Conservation (phyloP, 257 asterid species). For the Solanum chiquidenum region DNA sequence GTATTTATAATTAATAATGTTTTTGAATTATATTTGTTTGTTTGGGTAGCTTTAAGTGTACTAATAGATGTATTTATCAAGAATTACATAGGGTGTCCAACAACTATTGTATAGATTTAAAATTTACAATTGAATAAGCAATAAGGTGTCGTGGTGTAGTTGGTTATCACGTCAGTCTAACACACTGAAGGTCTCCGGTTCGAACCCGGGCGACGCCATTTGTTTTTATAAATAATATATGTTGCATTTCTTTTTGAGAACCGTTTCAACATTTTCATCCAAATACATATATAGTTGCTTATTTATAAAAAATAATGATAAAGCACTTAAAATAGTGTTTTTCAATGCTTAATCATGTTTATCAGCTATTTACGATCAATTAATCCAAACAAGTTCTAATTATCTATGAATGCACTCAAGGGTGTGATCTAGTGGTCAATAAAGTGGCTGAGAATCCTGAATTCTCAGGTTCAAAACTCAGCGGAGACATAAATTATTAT, state of each 20-base stretch:
- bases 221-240: too few species aligned
- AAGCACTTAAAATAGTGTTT: too few species aligned
- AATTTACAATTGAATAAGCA: background rate
- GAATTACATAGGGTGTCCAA: background rate
- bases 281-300: too few species aligned
- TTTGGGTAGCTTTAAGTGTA: background rate
- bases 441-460: accelerated
- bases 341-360: background rate
- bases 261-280: too few species aligned
- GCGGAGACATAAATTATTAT: too few species aligned
- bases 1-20: background rate
- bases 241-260: too few species aligned
- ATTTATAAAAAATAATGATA: too few species aligned
- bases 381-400: background rate
- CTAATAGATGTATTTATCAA: background rate
- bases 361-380: background rate
- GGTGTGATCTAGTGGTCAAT: too few species aligned
- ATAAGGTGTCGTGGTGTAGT: constrained; percentile 68
- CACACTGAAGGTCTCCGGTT: constrained; percentile 93
- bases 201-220: constrained; percentile 70
- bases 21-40: background rate
- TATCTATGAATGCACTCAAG: background rate
- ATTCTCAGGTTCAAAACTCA: too few species aligned
- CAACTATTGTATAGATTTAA: accelerated
- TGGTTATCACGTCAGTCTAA: constrained; percentile 92